Base-by-base conservation (phyloP, 805 yeast species). In the Metschnikowia santaceciliae region DNA sequence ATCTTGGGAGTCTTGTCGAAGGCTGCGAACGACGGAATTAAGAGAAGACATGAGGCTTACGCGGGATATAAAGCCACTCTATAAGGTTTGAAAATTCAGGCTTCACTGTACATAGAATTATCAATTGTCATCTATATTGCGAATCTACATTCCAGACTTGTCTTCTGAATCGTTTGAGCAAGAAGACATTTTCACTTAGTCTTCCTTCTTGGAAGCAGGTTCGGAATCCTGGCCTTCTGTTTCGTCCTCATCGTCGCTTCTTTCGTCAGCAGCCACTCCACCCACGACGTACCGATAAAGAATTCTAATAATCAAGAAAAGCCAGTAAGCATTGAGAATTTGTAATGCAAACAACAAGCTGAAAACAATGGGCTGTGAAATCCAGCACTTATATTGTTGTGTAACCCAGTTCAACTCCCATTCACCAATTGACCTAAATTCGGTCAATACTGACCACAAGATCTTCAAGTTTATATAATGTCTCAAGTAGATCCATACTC, bases 351-450 rank as follows among this genome's bases (percentile, higher is more conserved):
- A 74, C 53, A 94, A 79, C 62, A 94, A 78, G 20, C 71, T 68
- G 62, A 94, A 91, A 3, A 92, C 91, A 66, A 94, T 90, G 49
- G 89, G 88, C 71, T 89, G 96, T 22, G 98, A 86, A 58, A 94
- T 88, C 86, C 90, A 90, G 71, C 98, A 94, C 71, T 94, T 94
- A 75, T 92, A 94, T 68, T 94, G 97, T 68, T 91, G 92, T 32
- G 94, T 84, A 11, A 79, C 88, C 83, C 89, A 94, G 74, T 90
- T 82, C 59, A 94, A 75, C 50, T 78, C 79, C 69, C 77, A 90
- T 49, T 84, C 84, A 37, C 99, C 99, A 22, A 88, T 90, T 1
- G 95, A 81, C 57, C 77, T 80, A 72, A 88, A 94, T 68, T 90
- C 96, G 17, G 97, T 90, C 49, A 86, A 71, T 15, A 89, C 84